phyloP scores from a whole-genome alignment of 2,329 filamentous ascomycete species.

The Colletotrichum tanaceti region DNA sequence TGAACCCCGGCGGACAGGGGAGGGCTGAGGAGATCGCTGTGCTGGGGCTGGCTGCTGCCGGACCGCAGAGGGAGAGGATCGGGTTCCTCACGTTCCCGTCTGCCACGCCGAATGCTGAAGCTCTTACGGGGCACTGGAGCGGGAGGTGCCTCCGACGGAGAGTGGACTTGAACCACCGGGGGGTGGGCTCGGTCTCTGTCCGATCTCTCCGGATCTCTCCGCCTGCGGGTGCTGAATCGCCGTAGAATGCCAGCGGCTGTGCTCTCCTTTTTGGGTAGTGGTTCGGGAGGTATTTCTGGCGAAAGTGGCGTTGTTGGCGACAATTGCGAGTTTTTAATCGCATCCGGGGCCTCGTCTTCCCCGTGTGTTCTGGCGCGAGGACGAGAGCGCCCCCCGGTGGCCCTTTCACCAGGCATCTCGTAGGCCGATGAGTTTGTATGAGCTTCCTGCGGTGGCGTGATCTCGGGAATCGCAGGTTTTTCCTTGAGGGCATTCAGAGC shows the following conservation, averaged over 20 bases:
- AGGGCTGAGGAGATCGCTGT: slow-evolving; percentile 82
- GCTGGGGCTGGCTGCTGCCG: slow-evolving; percentile 75
- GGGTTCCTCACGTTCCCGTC: slow-evolving; percentile 65
- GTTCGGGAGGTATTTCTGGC: slow-evolving; percentile 69
- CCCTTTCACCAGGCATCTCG: slow-evolving; percentile 89
- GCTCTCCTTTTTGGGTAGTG: slow-evolving; percentile 83
- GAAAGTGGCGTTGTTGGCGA: slow-evolving; percentile 59
- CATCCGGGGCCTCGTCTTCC: slow-evolving; percentile 87
- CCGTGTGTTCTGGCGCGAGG: slow-evolving; percentile 92
- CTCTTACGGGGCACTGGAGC: slow-evolving; percentile 77
- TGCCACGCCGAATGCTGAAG: slow-evolving; percentile 79
- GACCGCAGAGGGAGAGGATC: slow-evolving; percentile 61
- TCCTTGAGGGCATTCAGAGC: slow-evolving; percentile 54
- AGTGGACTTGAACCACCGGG: slow-evolving; percentile 81
- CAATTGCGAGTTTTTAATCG: slow-evolving; percentile 73
- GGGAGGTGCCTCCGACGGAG: slow-evolving; percentile 72
- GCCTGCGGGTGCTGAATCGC: slow-evolving; percentile 88
- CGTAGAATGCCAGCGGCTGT: slow-evolving; percentile 85
- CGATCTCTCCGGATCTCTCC: slow-evolving; percentile 73
- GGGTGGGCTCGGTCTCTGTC: slow-evolving; percentile 76
- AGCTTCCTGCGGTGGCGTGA: slow-evolving; percentile 84
- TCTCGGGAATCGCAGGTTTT: slow-evolving; percentile 72
- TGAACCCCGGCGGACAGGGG: slow-evolving; percentile 71
- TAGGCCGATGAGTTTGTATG: slow-evolving; percentile 88
- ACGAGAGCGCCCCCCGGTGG: slow-evolving; percentile 83